These are phyloP conservation scores for Thelonectria rubi DNA, from an alignment of 2,329 filamentous ascomycete genomes.

Conservation along the genomic window DNA sequence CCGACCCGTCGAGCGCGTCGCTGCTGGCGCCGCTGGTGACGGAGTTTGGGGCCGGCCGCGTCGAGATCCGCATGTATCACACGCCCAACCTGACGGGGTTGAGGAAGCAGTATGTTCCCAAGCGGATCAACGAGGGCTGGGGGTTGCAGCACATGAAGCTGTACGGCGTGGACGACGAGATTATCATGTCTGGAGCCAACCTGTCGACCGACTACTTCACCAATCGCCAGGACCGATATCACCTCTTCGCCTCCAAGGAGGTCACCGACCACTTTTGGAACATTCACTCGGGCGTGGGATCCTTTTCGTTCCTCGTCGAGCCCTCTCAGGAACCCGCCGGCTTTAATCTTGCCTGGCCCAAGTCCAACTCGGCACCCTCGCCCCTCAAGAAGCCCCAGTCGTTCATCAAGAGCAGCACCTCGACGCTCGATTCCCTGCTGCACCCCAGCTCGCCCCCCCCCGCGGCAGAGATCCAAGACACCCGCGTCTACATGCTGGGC, in stretches of 20 bases:
- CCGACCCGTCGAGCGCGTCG: slow-evolving; percentile 85
- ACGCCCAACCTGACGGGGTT: slow-evolving; percentile 93
- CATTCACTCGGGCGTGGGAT: slow-evolving; percentile 80
- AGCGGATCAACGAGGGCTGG: slow-evolving; percentile 97
- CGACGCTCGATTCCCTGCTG: slow-evolving; percentile 73
- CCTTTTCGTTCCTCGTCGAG: slow-evolving; percentile 81
- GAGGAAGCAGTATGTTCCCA: slow-evolving; percentile 84
- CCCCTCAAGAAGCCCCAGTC: slow-evolving; percentile 75
- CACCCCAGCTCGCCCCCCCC: slow-evolving; percentile 43
- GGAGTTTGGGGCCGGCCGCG: slow-evolving; percentile 84
- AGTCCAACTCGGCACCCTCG: slow-evolving; percentile 75
- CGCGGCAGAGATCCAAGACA: slow-evolving; percentile 57
- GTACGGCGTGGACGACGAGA: slow-evolving; percentile 93
- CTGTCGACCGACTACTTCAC: slow-evolving; percentile 95
- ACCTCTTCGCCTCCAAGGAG: slow-evolving; percentile 82
- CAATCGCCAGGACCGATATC: slow-evolving; percentile 93
- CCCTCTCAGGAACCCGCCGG: slow-evolving; percentile 66
- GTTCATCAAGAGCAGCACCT: slow-evolving; percentile 76
- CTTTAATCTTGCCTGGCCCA: slow-evolving; percentile 77
- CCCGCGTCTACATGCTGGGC: slow-evolving; percentile 83
- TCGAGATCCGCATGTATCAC: slow-evolving; percentile 97
- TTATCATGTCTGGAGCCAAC: slow-evolving; percentile 93
- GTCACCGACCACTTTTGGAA: slow-evolving; percentile 84
- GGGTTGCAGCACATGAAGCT: slow-evolving; percentile 99
- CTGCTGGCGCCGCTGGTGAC: slow-evolving; percentile 83